A percentile compares a stretch with the other conserved stretches of the same genome.
Evolutionary conservation across 2,329 filamentous ascomycete species (phyloP).

Genomic region (Hypoxylon sp.): DNA sequence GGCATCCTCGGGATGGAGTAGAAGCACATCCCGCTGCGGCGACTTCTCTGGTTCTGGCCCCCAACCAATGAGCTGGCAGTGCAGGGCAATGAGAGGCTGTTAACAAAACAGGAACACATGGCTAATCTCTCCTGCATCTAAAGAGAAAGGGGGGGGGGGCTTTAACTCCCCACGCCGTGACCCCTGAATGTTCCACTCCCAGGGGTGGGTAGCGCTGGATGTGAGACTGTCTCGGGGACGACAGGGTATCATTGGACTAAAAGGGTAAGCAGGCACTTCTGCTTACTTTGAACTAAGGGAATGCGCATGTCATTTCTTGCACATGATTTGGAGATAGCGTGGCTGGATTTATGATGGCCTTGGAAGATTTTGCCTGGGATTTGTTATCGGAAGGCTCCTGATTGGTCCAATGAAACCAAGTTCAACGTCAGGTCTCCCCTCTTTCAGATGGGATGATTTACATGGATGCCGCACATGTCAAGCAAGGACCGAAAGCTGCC

Average conservation of each 20-base stretch:
- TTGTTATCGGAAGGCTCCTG: slow-evolving; percentile 15
- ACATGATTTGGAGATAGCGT: slow-evolving; percentile 49
- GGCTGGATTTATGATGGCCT: slow-evolving; percentile 39
- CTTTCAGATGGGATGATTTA: slow-evolving; percentile 23
- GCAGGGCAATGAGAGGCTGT: slow-evolving; percentile 47
- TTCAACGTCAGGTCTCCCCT: slow-evolving; percentile 35
- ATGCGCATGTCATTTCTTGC: slow-evolving; percentile 48
- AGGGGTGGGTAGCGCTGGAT: slow-evolving; percentile 37
- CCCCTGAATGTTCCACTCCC: slow-evolving; percentile 28
- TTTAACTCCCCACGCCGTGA: slow-evolving; percentile 33
- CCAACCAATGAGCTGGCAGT: slow-evolving; percentile 48
- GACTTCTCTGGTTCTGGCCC: slow-evolving; percentile 40
- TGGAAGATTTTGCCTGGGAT: slow-evolving; percentile 30
- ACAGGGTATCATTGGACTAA: slow-evolving; percentile 44
- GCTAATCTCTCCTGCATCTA: slow-evolving; percentile 34
- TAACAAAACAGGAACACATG: slow-evolving; percentile 48
- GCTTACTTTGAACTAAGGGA: slow-evolving; percentile 43
- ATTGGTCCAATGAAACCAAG: slow-evolving; percentile 35
- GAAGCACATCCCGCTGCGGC: slow-evolving; percentile 46
- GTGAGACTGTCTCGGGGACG: slow-evolving; percentile 32
- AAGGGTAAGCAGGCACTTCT: slow-evolving; percentile 41
- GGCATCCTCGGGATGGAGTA: slow-evolving; percentile 40
- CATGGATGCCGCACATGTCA: slow-evolving; percentile 28
- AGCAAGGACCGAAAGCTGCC: slow-evolving; percentile 21
- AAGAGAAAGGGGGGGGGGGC: slow-evolving; percentile 14